A percentile compares a stretch with the other conserved stretches of the same genome.
phyloP scores from a whole-genome alignment of 345 rosid species.

The Ailanthus altissimus region DNA sequence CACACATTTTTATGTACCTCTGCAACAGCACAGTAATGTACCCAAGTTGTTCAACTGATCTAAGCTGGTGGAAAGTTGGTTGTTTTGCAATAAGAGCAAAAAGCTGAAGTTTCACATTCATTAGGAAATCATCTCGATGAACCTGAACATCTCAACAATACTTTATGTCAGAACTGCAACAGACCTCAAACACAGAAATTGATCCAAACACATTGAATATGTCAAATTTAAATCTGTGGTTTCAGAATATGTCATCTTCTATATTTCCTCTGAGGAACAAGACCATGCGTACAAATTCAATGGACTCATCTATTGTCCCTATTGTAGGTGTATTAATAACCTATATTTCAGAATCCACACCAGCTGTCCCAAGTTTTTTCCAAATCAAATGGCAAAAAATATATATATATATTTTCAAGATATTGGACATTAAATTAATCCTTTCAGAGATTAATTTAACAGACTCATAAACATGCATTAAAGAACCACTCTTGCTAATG shows the following conservation, averaged over 20 bases:
- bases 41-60: conserved; percentile 95
- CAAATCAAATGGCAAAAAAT: neutral
- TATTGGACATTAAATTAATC: neutral
- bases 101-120: conserved; percentile 85
- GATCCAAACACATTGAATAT: neutral
- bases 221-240: neutral
- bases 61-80: conserved; percentile 94
- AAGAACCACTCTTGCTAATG: neutral
- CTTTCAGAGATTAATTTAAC: neutral
- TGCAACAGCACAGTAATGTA: conserved; percentile 71
- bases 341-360: neutral
- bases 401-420: neutral
- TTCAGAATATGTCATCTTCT: neutral
- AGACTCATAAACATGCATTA: neutral
- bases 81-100: conserved; percentile 78
- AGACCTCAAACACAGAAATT: neutral
- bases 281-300: neutral
- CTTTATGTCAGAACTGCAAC: conserved; percentile 18
- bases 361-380: neutral
- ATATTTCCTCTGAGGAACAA: neutral
- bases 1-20: conserved; percentile 47
- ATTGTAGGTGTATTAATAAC: neutral
- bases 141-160: conserved; percentile 46
- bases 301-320: neutral
- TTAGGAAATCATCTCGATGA: conserved; percentile 70